Base-by-base conservation (phyloP, 2,329 filamentous ascomycete species). In the Talaromyces sp. region DNA sequence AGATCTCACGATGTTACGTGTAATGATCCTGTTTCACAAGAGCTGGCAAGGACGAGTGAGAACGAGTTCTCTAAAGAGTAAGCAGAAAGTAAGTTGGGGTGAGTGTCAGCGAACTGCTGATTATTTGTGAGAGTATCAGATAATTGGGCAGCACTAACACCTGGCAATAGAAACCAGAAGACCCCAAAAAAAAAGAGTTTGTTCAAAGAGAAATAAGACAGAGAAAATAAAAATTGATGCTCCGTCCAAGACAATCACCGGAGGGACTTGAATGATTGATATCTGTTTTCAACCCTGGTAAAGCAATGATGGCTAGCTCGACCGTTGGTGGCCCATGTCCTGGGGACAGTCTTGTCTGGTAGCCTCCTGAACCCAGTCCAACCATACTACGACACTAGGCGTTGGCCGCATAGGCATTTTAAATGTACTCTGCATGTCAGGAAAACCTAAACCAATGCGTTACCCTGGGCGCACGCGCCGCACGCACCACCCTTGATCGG, bases 281-380 rank as follows among this genome's bases (percentile, higher is more conserved):
- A 70, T 68, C 62, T 64, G 61, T 67, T 68, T 65, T 59, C 59
- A 48, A 56, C 54, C 51, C 52, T 54, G 48, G 35, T 46, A 54
- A 41, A 19, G 19, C 46, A 57, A 61, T 27, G 46, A 54, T 61
- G 43, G 52, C 46, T 60, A 51, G 51, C 29, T 62, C 35, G 53
- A 48, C 29, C 51, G 46, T 55, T 43, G 32, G n/a, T n/a, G 56
- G 50, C 59, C 59, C 56, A 54, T 60, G 59, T 63, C 56, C 61
- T 58, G 53, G 56, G 53, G 51, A 48, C 29, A 51, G 24, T 55
- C 53, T 62, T 43, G 55, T 58, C 63, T 46, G 19, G 59, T 62
- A 65, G 63, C 60, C 61, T 66, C 63, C 65, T 63, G 60, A 63
- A 61, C 61, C 62, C 62, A 63, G 69, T 59, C 68, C 63, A 67